A percentile compares a stretch with the other conserved stretches of the same genome.
These are phyloP conservation scores for Aegilops tauschii DNA, from an alignment of 176 grass and related monocot genomes.

Conservation along the genomic window DNA sequence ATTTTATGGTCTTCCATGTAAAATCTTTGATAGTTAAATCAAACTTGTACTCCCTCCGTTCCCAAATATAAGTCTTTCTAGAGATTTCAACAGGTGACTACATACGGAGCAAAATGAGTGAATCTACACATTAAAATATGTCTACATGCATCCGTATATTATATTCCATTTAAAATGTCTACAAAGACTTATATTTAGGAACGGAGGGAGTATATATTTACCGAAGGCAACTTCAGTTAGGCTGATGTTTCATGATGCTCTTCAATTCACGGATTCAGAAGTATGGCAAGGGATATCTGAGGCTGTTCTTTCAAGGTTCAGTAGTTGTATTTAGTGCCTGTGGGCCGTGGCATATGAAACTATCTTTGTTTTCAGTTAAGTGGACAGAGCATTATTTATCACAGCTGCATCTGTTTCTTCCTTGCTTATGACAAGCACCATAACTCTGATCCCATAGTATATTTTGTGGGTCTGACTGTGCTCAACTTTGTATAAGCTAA, in stretches of 20 bases:
- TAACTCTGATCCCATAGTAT: neutral
- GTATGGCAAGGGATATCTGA: conserved; percentile 35
- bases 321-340: conserved; percentile 53
- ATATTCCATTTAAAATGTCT: too few relatives aligned
- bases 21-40: neutral
- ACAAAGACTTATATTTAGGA: too few relatives aligned
- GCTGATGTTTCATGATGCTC: conserved; percentile 57
- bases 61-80: too few relatives aligned
- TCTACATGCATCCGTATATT: too few relatives aligned
- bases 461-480: neutral
- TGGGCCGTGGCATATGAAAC: conserved; percentile 51
- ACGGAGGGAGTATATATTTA: neutral
- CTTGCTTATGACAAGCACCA: neutral
- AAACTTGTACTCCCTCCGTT: too few relatives aligned
- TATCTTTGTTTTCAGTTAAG: conserved; percentile 69
- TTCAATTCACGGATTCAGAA: conserved; percentile 67
- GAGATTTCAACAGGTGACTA: too few relatives aligned
- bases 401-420: neutral
- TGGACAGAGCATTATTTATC: conserved; percentile 38
- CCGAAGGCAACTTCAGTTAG: conserved; percentile 41
- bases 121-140: too few relatives aligned
- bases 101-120: too few relatives aligned
- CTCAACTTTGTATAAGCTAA: neutral
- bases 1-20: neutral
- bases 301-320: conserved; percentile 61